Base-by-base conservation (phyloP, 179 eudicot species). In the Amaranthus tricolor region DNA sequence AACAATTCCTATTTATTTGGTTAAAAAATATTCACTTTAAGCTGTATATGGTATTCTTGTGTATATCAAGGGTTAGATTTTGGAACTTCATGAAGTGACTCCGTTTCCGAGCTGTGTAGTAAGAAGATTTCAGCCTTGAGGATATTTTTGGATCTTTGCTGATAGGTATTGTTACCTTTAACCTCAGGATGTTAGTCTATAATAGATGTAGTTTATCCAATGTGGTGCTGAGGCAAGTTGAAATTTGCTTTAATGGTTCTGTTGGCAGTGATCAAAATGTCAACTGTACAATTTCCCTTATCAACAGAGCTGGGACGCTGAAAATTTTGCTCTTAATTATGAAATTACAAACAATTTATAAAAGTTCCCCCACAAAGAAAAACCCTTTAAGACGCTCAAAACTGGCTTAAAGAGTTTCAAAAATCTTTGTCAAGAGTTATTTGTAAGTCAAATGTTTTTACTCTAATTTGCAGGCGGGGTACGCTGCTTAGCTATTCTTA, bases 401-500 rank as follows among this genome's bases (percentile, higher is more conserved):
- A 14, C 58, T 24, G 12, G n/a, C 57, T 7, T 50, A 12, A 21
- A 13, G 19, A 43, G 54, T 63, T 53, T 66, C 48, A 20, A 31
- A 56, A 70, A 59, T 71, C 17, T 52, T 62, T 16, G n/a, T 40
- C 40, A 17, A 43, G 57, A 8, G n/a, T 24, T 62, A 5, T 40
- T 17, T 53, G 5, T 49, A 16, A 19, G 2, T 40, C 2, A 44
- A 44, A 75, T 16, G 5, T 48, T 65, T 48, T 58, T 20, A 2
- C 63, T 40, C 56, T 73, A 24, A 51, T 57, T 68, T 68, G 58
- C 86, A 95, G 99, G 99, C 31, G 99, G 99, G 47, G 95, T 91
- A 6, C 98, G 96, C 71, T 95, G 99, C 74, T 92, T 95, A 54
- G 88, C 93, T 65, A 91, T 95, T 78, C 85, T 95, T 16, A 95